Percentiles rank a stretch among this genome's conserved stretches.
Conservation (phyloP, 2,329 filamentous ascomycete genomes). For the Aspergillus proliferans region DNA sequence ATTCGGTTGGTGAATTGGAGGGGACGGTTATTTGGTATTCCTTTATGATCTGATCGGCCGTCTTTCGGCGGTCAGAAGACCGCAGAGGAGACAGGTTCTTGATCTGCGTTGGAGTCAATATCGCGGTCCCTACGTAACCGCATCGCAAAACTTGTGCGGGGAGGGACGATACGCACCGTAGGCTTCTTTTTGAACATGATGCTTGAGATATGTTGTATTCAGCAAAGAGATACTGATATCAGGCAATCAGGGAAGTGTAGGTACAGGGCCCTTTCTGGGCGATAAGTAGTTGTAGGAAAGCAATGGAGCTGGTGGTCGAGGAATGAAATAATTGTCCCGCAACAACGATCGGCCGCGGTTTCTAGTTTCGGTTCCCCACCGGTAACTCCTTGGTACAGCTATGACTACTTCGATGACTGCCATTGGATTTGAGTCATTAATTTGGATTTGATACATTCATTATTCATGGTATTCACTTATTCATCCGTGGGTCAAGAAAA, state of each 20-base stretch:
- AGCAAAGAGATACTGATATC: background rate
- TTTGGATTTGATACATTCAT: too few species aligned
- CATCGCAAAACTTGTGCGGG: conserved; percentile 21
- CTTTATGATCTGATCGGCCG: conserved; percentile 61
- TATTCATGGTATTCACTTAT: too few species aligned
- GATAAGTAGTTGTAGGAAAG: too few species aligned
- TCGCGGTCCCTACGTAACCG: background rate
- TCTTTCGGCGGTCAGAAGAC: conserved; percentile 61
- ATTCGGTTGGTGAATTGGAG: conserved; percentile 22
- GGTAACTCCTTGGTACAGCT: too few species aligned
- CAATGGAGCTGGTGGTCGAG: too few species aligned
- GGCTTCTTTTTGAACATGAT: conserved; percentile 61
- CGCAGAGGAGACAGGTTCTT: conserved; percentile 61
- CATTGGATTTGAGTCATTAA: too few species aligned
- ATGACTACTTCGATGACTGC: too few species aligned
- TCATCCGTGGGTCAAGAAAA: too few species aligned
- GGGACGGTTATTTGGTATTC: conserved; percentile 52
- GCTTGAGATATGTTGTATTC: background rate
- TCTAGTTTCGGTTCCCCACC: background rate
- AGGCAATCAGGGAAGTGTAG: background rate
- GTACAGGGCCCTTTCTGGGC: background rate
- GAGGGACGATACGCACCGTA: conserved; percentile 36
- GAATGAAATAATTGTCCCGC: conserved; percentile 6
- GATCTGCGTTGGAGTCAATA: conserved; percentile 41
- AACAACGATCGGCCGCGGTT: conserved; percentile 16